A percentile compares a stretch with the other conserved stretches of the same genome.
phyloP scores from a whole-genome alignment of 352 stramenopile genomes.

The Phytophthora pseudosyringae region DNA sequence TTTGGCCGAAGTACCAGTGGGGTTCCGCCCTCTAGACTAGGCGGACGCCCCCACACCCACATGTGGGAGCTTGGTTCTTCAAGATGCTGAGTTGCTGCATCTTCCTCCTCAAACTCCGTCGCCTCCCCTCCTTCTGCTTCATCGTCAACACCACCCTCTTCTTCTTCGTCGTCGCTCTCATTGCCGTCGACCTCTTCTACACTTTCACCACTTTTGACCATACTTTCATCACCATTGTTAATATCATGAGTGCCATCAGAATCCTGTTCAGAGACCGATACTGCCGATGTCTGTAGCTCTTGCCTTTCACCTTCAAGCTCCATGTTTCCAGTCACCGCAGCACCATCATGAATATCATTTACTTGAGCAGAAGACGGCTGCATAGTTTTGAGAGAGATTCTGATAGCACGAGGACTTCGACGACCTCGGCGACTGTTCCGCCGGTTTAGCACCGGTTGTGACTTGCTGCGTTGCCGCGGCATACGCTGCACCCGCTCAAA shows the following conservation, averaged over 20 bases:
- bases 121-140: constrained; percentile 7
- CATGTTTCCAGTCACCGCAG: neutral
- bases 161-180: constrained; percentile 36
- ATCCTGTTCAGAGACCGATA: neutral
- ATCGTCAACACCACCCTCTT: constrained; percentile 19
- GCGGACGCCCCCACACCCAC: constrained; percentile 77
- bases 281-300: neutral
- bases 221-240: neutral
- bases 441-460: constrained; percentile 23
- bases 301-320: neutral
- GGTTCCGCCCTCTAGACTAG: constrained; percentile 55
- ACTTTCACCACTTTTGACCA: constrained; percentile 4
- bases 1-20: constrained; percentile 75
- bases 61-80: constrained; percentile 45
- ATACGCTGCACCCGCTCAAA: constrained; percentile 35
- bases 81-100: neutral
- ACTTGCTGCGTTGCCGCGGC: constrained; percentile 30
- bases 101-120: constrained; percentile 2
- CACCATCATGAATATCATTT: neutral
- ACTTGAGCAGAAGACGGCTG: constrained; percentile 1
- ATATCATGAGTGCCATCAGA: neutral
- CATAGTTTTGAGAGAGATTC: constrained; percentile 3
- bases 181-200: constrained; percentile 28
- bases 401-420: constrained; percentile 1
- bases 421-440: constrained; percentile 21